These are phyloP conservation scores for Apiotrichum porosum DNA, from an alignment of 1,284 basidiomycete species.

Conservation along the genomic window DNA sequence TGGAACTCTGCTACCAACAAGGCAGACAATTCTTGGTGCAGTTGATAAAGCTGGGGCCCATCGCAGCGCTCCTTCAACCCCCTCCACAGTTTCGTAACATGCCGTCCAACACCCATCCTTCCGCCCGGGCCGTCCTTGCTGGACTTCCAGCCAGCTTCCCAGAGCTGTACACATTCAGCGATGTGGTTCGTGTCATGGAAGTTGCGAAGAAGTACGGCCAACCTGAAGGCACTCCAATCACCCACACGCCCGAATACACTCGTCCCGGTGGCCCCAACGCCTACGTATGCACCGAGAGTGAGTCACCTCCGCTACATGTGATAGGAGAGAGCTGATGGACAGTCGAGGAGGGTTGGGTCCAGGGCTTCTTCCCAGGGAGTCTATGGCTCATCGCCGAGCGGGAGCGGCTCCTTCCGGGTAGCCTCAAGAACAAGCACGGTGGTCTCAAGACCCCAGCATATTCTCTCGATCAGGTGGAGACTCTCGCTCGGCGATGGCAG, in stretches of 20 bases:
- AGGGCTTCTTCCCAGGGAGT: conserved; percentile 35
- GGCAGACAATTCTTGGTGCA: no score
- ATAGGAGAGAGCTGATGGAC: neutral
- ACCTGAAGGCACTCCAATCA: conserved; percentile 13
- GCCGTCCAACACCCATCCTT: no score
- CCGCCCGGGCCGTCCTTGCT: neutral
- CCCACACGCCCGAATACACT: conserved; percentile 31
- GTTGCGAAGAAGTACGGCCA: conserved; percentile 31
- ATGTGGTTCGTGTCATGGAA: conserved; percentile 24
- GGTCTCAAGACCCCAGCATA: conserved; percentile 16
- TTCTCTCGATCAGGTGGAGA: conserved; percentile 15
- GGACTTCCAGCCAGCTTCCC: neutral
- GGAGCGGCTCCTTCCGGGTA: conserved; percentile 11
- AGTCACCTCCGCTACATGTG: no score
- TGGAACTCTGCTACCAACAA: no score
- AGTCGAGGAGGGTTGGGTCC: conserved; percentile 27
- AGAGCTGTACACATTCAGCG: conserved; percentile 3
- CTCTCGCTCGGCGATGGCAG: conserved; percentile 28
- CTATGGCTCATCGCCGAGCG: conserved; percentile 35
- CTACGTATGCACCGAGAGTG: conserved; percentile 29
- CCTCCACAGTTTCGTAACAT: no score
- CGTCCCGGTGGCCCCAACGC: conserved; percentile 24
- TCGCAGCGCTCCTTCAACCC: no score
- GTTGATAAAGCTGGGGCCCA: no score
- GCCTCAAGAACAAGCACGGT: conserved; percentile 7